These are phyloP conservation scores for Claviceps sp. DNA, from an alignment of 2,329 filamentous ascomycete genomes.

Conservation along the genomic window DNA sequence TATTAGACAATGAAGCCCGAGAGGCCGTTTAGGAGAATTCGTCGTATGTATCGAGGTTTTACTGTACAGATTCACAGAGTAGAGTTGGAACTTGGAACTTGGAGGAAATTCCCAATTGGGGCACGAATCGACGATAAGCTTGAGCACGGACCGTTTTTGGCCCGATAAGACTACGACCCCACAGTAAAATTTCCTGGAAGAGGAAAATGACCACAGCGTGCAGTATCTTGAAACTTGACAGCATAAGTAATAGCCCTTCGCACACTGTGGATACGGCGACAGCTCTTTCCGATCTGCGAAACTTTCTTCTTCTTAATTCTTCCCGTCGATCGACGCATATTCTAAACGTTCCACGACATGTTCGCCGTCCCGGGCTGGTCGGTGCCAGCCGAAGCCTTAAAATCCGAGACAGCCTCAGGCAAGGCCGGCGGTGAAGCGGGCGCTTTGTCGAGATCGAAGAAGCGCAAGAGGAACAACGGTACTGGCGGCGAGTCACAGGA, in stretches of 20 bases:
- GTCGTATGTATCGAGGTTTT: too few relatives aligned
- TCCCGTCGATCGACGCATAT: background rate
- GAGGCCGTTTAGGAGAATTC: too few relatives aligned
- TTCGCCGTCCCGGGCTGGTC: slow-evolving; percentile 93
- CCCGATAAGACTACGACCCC: slow-evolving; percentile 1
- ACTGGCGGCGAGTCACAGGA: slow-evolving; percentile 17
- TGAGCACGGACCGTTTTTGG: background rate
- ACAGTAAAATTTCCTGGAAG: slow-evolving; percentile 2
- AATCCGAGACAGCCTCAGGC: slow-evolving; percentile 43
- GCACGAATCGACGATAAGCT: background rate
- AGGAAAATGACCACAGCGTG: background rate
- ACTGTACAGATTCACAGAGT: too few relatives aligned
- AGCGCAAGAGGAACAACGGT: slow-evolving; percentile 34
- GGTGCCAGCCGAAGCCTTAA: slow-evolving; percentile 57
- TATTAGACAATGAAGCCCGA: too few relatives aligned
- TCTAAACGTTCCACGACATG: slow-evolving; percentile 35
- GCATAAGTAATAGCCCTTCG: too few relatives aligned
- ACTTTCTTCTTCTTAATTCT: background rate
- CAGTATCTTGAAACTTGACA: background rate
- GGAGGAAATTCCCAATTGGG: background rate
- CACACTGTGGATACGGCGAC: background rate
- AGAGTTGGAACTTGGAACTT: too few relatives aligned
- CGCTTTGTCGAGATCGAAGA: slow-evolving; percentile 37
- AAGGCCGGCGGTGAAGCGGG: slow-evolving; percentile 17
- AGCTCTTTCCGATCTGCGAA: background rate